These are phyloP conservation scores for Lactarius trivialis DNA, from an alignment of 768 basidiomycete genomes.

Conservation along the genomic window DNA sequence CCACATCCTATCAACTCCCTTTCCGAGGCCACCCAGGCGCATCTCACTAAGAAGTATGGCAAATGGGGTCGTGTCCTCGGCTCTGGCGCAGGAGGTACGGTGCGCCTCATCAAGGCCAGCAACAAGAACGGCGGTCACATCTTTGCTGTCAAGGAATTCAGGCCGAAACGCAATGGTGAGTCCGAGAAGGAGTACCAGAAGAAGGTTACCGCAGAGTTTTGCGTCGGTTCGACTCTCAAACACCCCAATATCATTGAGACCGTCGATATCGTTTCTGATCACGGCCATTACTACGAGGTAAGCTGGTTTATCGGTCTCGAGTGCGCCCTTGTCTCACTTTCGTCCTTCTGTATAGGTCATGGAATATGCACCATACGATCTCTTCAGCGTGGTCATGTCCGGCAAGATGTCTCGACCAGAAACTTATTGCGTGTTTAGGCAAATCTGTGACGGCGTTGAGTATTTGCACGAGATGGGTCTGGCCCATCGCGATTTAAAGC, in stretches of 20 bases:
- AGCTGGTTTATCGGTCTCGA: slow-evolving; percentile 24
- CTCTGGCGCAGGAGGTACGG: slow-evolving; percentile 96
- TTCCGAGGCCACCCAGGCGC: slow-evolving; percentile 79
- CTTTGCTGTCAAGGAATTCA: slow-evolving; percentile 97
- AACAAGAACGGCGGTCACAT: slow-evolving; percentile 75
- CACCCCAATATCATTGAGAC: slow-evolving; percentile 97
- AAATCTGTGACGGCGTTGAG: slow-evolving; percentile 96
- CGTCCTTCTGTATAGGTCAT: slow-evolving; percentile 60
- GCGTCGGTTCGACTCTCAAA: slow-evolving; percentile 89
- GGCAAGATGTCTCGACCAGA: slow-evolving; percentile 98
- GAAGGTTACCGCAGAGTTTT: slow-evolving; percentile 99
- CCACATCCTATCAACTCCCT: slow-evolving; percentile 50
- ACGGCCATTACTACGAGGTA: slow-evolving; percentile 98
- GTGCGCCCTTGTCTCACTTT: slow-evolving; percentile 10
- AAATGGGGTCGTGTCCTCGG: slow-evolving; percentile 97
- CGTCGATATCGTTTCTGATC: slow-evolving; percentile 95
- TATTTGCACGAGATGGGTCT: slow-evolving; percentile 97
- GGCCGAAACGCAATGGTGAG: slow-evolving; percentile 84
- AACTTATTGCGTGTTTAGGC: slow-evolving; percentile 98
- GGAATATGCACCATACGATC: slow-evolving; percentile 98
- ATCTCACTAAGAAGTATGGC: slow-evolving; percentile 97
- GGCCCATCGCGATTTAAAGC: slow-evolving; percentile 97
- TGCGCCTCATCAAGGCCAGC: slow-evolving; percentile 86
- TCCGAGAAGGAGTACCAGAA: slow-evolving; percentile 97
- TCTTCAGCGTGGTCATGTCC: slow-evolving; percentile 99